Evolutionary conservation across 805 yeast species (phyloP), one percentile per base, ranked within the genome.

Genomic region (Barnettozyma vustinii): DNA sequence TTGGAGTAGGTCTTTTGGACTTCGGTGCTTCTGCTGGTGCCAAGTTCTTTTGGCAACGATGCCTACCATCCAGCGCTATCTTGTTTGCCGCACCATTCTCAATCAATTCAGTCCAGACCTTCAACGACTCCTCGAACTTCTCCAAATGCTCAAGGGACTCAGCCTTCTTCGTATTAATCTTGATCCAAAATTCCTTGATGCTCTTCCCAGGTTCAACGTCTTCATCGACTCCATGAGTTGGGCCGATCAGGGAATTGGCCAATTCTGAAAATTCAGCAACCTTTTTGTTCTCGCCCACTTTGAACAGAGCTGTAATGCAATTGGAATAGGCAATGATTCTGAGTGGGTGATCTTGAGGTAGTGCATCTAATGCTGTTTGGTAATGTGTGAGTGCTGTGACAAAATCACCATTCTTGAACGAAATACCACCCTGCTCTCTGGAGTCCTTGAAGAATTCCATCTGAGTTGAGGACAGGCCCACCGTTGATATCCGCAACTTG

Each of bases 141-240:
- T 94, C 99, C 46, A 81, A 59, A 64, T 81, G 80, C 66, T 94
- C 99, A 37, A 82, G 72, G 2, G 92, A 83, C 60, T 94, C 97
- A 0, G 97, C 97, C 53, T 80, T 79, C 52, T 84, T 80, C 2
- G 77, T 67, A 44, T 80, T 64, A 16, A 92, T 71, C 64, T 89
- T 91, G 21, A 77, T 65, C 84, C 90, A 88, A 65, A 94, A 81
- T 16, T 80, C 81, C 60, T 77, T 80, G 52, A 85, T 73, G 1
- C 73, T 59, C 57, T 83, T 82, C 6, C 76, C 81, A 8, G 63
- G 63, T 50, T 78, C 83, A 40, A 66, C 65, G 27, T 68, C 68
- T 42, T 72, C 76, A 33, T 63, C 69, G 3, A 71, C 66, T 1
- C 70, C 68, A 49, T 68, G 67, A 1, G 57, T 50, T 2, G 70